A percentile compares a stretch with the other conserved stretches of the same genome.
phyloP scores from a whole-genome alignment of 2,329 filamentous ascomycete genomes.

The Colletotrichum godetiae region DNA sequence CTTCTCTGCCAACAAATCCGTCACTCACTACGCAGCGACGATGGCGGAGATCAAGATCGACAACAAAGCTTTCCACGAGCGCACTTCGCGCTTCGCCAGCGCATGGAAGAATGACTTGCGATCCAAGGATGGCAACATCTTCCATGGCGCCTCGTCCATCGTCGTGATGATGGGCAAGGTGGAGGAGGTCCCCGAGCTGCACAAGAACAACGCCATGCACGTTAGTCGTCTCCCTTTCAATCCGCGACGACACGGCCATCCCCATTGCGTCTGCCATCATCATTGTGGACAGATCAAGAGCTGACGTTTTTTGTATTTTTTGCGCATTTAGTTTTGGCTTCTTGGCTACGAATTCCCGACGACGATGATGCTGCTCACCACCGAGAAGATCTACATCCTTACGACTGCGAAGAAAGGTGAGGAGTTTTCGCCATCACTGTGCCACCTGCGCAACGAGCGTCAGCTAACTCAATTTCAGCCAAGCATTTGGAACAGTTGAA shows the following conservation, averaged over 20 bases:
- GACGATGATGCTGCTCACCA: conserved; percentile 91
- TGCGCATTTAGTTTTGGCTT: conserved; percentile 83
- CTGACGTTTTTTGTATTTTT: conserved; percentile 24
- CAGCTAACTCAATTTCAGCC: conserved; percentile 62
- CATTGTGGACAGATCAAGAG: not conserved
- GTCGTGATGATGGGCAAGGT: conserved; percentile 95
- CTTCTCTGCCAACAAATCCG: conserved; percentile 15
- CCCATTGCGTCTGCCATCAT: not conserved
- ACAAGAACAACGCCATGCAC: conserved; percentile 97
- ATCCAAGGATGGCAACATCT: conserved; percentile 77
- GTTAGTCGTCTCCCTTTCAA: conserved; percentile 63
- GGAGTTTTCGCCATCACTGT: conserved; percentile 9
- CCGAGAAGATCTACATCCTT: conserved; percentile 88
- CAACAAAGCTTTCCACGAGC: conserved; percentile 92
- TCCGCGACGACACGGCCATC: conserved; percentile 25
- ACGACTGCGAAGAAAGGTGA: conserved; percentile 97
- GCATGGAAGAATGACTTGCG: conserved; percentile 98
- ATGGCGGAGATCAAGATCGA: conserved; percentile 94
- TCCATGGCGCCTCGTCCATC: conserved; percentile 88
- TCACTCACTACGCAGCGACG: conserved; percentile 50
- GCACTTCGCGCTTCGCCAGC: conserved; percentile 85
- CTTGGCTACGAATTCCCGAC: conserved; percentile 98
- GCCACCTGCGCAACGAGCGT: not conserved
- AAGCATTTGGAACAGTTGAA: conserved; percentile 94
- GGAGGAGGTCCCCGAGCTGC: conserved; percentile 85